Evolutionary conservation across 306 rosid genomes (phyloP).

Genomic region (Prunus salicina): DNA sequence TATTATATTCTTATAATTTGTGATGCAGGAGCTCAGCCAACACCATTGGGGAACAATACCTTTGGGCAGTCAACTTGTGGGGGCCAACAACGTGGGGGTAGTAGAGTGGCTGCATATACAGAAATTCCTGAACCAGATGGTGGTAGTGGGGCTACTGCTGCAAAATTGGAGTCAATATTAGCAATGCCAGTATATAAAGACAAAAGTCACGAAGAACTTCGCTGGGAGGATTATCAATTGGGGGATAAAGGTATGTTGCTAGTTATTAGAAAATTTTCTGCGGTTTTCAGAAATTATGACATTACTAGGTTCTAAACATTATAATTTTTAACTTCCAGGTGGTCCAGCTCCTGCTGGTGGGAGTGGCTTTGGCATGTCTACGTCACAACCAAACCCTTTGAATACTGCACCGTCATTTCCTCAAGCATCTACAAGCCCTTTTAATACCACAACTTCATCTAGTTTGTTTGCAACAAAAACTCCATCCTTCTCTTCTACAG

Average conservation of each 20-base stretch:
- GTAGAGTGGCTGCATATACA: conserved; percentile 63
- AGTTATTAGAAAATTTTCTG: no score
- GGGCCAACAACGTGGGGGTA: conserved; percentile 79
- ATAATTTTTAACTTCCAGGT: conserved; percentile 42
- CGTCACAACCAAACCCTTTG: conserved; percentile 53
- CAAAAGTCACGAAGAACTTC: conserved; percentile 91
- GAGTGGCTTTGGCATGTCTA: conserved; percentile 50
- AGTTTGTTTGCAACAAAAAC: conserved; percentile 63
- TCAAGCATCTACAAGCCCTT: conserved; percentile 66
- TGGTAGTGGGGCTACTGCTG: conserved; percentile 11
- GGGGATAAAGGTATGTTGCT: conserved; percentile 72
- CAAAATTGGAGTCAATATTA: conserved; percentile 82
- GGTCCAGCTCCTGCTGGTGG: conserved; percentile 67
- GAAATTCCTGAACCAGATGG: conserved; percentile 73
- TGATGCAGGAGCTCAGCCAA: conserved; percentile 63
- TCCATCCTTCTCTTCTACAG: conserved; percentile 47
- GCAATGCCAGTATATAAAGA: conserved; percentile 89
- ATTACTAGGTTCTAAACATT: not conserved
- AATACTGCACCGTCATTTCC: conserved; percentile 50
- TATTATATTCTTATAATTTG: not conserved
- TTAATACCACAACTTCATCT: conserved; percentile 50
- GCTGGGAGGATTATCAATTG: conserved; percentile 94
- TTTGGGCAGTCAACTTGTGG: conserved; percentile 72
- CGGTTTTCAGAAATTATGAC: not conserved
- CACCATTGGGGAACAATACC: conserved; percentile 60